Percentiles rank a stretch among this genome's conserved stretches.
phyloP scores from a whole-genome alignment of 805 yeast genomes.

The Ogataea ganodermae region DNA sequence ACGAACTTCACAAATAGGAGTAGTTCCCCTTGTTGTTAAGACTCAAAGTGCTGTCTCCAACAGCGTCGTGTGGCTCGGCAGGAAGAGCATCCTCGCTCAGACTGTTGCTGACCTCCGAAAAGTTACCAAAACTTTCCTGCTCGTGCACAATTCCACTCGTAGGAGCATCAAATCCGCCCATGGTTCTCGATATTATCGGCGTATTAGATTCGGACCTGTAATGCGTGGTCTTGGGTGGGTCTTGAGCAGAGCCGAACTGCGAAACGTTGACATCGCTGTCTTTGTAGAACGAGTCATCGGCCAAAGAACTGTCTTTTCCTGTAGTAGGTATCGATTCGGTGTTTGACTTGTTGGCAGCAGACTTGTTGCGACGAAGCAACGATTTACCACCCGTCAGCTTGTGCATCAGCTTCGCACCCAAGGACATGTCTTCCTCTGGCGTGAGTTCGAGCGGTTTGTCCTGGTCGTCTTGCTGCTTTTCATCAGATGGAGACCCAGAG shows the following conservation, averaged over 20 bases:
- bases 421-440: constrained; percentile 35
- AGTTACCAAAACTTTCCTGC: constrained; percentile 13
- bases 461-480: constrained; percentile 21
- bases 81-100: constrained; percentile 12
- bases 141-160: constrained; percentile 10
- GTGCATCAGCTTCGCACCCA: constrained; percentile 46
- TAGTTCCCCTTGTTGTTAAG: background rate
- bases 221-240: constrained; percentile 10
- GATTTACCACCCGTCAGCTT: constrained; percentile 48
- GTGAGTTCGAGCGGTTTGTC: constrained; percentile 35
- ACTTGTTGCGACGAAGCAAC: constrained; percentile 26
- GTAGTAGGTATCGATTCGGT: constrained; percentile 1
- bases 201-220: constrained; percentile 23
- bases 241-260: constrained; percentile 3
- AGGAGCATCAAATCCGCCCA: constrained; percentile 9
- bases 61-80: constrained; percentile 18
- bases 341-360: constrained; percentile 8
- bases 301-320: constrained; percentile 7
- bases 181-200: constrained; percentile 18
- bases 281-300: constrained; percentile 6
- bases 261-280: background rate
- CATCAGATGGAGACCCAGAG: constrained; percentile 22
- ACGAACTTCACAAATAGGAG: constrained; percentile 1
- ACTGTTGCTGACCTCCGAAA: constrained; percentile 10
- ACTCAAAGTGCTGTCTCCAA: constrained; percentile 2